phyloP scores from a whole-genome alignment of 306 rosid species.

The Rosa persica region DNA sequence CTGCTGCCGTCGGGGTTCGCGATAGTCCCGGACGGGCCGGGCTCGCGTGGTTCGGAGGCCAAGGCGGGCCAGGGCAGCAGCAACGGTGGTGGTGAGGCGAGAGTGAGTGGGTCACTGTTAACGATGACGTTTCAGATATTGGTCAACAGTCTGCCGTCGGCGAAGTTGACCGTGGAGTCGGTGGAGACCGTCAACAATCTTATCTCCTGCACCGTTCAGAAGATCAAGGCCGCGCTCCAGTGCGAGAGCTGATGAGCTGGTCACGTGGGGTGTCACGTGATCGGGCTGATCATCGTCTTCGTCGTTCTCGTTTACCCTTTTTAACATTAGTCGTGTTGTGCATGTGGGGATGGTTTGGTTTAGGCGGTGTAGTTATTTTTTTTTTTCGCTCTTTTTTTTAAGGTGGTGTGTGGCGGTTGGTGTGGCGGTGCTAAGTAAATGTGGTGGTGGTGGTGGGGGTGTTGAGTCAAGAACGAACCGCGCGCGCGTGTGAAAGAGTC shows the following conservation, averaged over 20 bases:
- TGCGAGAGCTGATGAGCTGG: conserved; percentile 53
- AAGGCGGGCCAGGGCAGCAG: conserved; percentile 2
- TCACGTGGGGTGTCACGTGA: conserved; percentile 19
- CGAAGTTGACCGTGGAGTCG: conserved; percentile 89
- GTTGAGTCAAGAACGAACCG: conserved; percentile 99
- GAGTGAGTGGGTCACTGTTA: conserved; percentile 71
- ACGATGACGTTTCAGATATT: conserved; percentile 96
- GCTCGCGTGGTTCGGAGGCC: conserved; percentile 32
- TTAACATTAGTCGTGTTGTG: conserved; percentile 13
- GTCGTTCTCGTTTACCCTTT: neutral
- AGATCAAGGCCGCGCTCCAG: conserved; percentile 82
- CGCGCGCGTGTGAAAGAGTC: conserved; percentile 52
- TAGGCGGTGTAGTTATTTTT: conserved; percentile 1
- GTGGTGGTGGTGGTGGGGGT: conserved; percentile 43
- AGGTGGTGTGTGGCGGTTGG: conserved; percentile 18
- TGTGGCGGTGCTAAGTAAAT: conserved; percentile 33
- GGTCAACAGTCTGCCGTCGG: conserved; percentile 89
- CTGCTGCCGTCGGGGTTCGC: conserved; percentile 84
- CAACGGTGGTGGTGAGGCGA: conserved; percentile 24
- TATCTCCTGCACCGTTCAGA: conserved; percentile 89
- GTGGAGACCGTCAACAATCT: conserved; percentile 95
- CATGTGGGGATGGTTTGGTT: conserved; percentile 9
- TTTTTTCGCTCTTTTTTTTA: neutral
- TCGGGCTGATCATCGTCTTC: neutral
- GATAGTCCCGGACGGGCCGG: conserved; percentile 83